Evolutionary conservation across 305 asterid species (phyloP).

Genomic region (Fraxinus angustifolia): DNA sequence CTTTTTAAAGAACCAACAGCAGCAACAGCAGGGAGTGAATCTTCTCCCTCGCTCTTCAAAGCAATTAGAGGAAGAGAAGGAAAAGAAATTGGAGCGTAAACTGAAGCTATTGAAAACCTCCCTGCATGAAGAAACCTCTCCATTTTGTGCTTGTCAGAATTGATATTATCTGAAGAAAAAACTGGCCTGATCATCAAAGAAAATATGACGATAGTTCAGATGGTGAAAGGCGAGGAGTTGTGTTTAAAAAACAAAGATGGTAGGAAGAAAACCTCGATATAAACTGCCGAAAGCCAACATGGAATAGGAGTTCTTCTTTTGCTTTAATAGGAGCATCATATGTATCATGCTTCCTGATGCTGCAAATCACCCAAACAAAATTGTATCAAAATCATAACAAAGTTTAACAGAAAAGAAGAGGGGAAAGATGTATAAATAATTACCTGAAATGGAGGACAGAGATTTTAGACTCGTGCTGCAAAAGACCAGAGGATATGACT

Average conservation of each 20-base stretch:
- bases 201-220: slow-evolving; percentile 4
- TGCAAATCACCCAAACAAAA: slow-evolving; percentile 24
- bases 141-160: slow-evolving; percentile 85
- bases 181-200: slow-evolving; percentile 58
- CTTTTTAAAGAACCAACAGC: slow-evolving; percentile 81
- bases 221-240: neutral
- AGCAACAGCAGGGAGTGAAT: slow-evolving; percentile 55
- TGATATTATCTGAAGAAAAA: slow-evolving; percentile 70
- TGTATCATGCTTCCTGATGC: slow-evolving; percentile 76
- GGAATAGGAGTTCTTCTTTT: slow-evolving; percentile 89
- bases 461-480: slow-evolving; percentile 86
- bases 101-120: slow-evolving; percentile 74
- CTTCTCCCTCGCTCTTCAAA: slow-evolving; percentile 59
- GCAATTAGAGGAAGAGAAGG: slow-evolving; percentile 75
- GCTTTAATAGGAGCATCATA: slow-evolving; percentile 84
- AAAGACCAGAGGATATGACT: slow-evolving; percentile 66
- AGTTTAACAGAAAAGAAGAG: neutral
- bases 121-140: slow-evolving; percentile 98
- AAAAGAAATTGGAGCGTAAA: slow-evolving; percentile 81
- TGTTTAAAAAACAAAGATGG: neutral
- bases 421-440: slow-evolving; percentile 13
- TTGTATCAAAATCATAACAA: slow-evolving; percentile 16
- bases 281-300: slow-evolving; percentile 92
- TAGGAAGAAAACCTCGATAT: slow-evolving; percentile 53
- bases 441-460: slow-evolving; percentile 98